Conservation (phyloP, 371 early-diverging fungal genomes). For the Batkoa obscura region DNA sequence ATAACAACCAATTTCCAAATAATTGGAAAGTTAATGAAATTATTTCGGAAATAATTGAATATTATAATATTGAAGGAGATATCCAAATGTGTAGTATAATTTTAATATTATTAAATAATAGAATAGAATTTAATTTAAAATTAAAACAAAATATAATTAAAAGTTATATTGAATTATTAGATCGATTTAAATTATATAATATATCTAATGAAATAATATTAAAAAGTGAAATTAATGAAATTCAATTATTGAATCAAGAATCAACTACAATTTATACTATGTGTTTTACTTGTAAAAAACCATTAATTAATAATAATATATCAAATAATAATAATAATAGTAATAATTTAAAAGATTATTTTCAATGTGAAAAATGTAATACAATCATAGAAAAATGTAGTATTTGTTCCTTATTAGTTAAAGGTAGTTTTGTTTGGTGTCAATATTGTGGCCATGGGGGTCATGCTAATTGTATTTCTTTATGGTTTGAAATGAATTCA, state of each 20-base stretch:
- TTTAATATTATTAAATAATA: conserved; percentile 20
- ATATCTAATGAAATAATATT: conserved; percentile 43
- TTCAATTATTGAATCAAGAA: conserved; percentile 39
- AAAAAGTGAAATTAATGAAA: conserved; percentile 32
- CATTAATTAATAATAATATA: conserved; percentile 25
- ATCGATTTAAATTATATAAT: conserved; percentile 53
- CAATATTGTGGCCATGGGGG: conserved; percentile 70
- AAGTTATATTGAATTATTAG: conserved; percentile 56
- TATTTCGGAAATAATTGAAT: conserved; percentile 33
- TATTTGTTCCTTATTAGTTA: conserved; percentile 45
- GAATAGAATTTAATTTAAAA: conserved; percentile 38
- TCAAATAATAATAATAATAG: conserved; percentile 27
- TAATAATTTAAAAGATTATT: conserved; percentile 10
- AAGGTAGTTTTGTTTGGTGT: conserved; percentile 46
- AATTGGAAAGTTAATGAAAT: conserved; percentile 16
- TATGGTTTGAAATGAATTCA: too few species aligned
- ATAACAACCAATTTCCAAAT: neutral
- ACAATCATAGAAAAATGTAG: conserved; percentile 42
- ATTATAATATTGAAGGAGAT: conserved; percentile 62
- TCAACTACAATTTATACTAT: conserved; percentile 53
- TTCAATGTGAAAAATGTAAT: conserved; percentile 57
- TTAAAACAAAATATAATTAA: conserved; percentile 27
- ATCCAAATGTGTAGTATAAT: conserved; percentile 74
- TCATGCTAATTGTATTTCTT: conserved; percentile 19
- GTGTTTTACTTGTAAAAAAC: conserved; percentile 49